Conservation (phyloP, 1,284 basidiomycete species). For the Coniferiporia sulphurascens region DNA sequence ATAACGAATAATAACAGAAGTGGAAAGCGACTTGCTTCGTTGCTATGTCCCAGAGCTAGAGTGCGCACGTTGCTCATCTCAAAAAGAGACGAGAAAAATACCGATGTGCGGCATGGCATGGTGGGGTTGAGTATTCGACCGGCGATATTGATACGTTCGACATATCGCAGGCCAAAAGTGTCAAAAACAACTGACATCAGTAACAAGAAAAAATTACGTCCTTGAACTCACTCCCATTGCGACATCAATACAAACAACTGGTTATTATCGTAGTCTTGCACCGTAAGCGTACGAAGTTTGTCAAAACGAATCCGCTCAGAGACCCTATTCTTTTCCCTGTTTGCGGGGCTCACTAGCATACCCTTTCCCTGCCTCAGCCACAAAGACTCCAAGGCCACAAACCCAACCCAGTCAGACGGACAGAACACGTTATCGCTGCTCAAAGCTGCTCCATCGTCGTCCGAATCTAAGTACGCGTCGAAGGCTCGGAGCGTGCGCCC, state of each 20-base stretch:
- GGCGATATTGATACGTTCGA: not conserved
- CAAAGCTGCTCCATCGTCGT: not conserved
- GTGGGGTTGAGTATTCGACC: not conserved
- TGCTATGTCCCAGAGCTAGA: not conserved
- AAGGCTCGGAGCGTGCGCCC: not conserved
- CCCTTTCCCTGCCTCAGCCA: not conserved
- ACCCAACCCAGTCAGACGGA: not conserved
- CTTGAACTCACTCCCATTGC: not conserved
- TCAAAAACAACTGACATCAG: not conserved
- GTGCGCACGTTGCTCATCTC: not conserved
- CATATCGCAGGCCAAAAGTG: not conserved
- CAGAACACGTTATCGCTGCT: not conserved
- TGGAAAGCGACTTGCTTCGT: not conserved
- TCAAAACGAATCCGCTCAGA: not conserved
- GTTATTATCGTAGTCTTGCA: constrained; percentile 4
- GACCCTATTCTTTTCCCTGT: not conserved
- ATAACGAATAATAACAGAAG: not conserved
- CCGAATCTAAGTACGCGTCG: not conserved
- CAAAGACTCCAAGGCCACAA: not conserved
- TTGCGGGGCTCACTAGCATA: not conserved
- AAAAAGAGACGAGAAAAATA: not conserved
- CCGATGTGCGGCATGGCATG: not conserved
- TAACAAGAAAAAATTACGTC: not conserved
- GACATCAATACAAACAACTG: not conserved
- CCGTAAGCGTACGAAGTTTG: not conserved